Base-by-base conservation (phyloP, 306 rosid genomes). In the Cucumis melo region DNA sequence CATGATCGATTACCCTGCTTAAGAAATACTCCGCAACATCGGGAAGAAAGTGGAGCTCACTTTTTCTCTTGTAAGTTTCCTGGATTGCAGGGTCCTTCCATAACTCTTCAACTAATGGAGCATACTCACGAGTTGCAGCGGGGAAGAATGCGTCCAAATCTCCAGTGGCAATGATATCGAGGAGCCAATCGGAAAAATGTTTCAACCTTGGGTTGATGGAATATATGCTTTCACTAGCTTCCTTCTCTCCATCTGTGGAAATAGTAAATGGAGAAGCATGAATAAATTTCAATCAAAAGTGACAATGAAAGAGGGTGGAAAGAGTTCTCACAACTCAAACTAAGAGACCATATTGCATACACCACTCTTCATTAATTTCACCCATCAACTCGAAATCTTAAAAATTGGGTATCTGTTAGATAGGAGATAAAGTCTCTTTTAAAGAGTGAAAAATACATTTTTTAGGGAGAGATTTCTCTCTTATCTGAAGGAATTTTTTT, bases 141-240 rank as follows among this genome's bases (percentile, higher is more conserved):
- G 99, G 98, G 80, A 95, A 95, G 86, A 95, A 95, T 57, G 99
- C 98, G 75, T 95, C 98, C 83, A 95, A 85, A 86, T 95, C 99
- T 75, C 99, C 98, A 4, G 99, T 95, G 48, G 99, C 98, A 65
- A 95, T 95, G 73, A 95, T 95, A 77, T 95, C 99, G 72, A 95
- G 84, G 59, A 95, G 92, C 99, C 99, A 95, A 81, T 95, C 96
- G 55, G 99, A 95, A 85, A 95, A 95, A 86, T 92, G 96, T 84
- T 95, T 95, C 80, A 95, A 84, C 83, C 90, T 86, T 19, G 98
- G 91, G 89, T 95, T 95, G 89, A 95, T 93, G 55, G 97, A 90
- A 86, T 95, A 95, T 9, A 78, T 73, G 13, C 80, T 34, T 50
- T 65, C 66, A 9, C 73, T 54, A 14, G 21, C 41, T 20, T 65